Evolutionary conservation across 768 basidiomycete genomes (phyloP), one percentile per base, ranked within the genome.

Genomic region (Chalciporus sphaerocephalus): DNA sequence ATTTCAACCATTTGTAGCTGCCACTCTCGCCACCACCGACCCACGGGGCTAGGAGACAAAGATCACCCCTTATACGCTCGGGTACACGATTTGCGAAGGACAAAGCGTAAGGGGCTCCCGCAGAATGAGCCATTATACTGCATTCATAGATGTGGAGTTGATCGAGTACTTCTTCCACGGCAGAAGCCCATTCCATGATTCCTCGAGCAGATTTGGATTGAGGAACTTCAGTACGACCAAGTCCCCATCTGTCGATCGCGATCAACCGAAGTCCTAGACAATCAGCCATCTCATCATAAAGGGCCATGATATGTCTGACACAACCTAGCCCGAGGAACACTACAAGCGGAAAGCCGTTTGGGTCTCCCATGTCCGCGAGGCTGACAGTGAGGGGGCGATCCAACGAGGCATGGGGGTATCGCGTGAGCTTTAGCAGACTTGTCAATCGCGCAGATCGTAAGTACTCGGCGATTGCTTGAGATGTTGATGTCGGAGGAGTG

Each of bases 211-310:
- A 75, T 69, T 79, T 80, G 47, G 79, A 72, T 40, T 79, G 74
- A 24, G 75, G 57, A 53, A 80, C 79, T 55, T 85, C 82, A 11
- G 93, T 96, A 45, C 85, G 81, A 21, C 95, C 95, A 16, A 96
- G 73, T 12, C 96, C 95, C 95, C 96, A 92, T 38, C 88, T 79
- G 66, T 99, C 95, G 53, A 99, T 85, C 37, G 93, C 94, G 56
- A 99, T 93, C 43, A 99, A 72, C 44, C 95, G 74, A 27, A 99
- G 74, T 5, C 85, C 85, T 47, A 95, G 68, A 46, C 85, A 87
- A 48, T 85, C 81, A 4, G 95, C 95, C 81, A 97, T 87, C 61
- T 99, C 95, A 63, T 98, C 95, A 61, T 93, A 98, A 38, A 98
- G 68, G 12, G 90, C 93, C 76, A 96, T 87, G 47, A 97, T 78